Percentiles rank a stretch among this genome's conserved stretches.
Conservation (phyloP, 1,139 yeast genomes). For the Hyphopichia wangnamkhiaoensis region DNA sequence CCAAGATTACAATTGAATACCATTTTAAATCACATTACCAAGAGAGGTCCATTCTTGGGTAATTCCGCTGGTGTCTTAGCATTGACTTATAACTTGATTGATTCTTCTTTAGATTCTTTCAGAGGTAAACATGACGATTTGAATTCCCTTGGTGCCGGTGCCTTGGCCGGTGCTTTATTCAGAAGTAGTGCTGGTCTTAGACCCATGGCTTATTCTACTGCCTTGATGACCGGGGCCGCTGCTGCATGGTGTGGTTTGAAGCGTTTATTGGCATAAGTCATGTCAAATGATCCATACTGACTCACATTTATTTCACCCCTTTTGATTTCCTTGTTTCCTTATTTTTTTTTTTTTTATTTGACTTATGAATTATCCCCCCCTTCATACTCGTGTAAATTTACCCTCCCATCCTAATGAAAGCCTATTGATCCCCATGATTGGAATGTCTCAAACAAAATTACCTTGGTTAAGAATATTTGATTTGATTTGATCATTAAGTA, state of each 20-base stretch:
- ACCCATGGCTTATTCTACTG: slow-evolving; percentile 89
- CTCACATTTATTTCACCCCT: too few species aligned
- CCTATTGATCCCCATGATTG: too few species aligned
- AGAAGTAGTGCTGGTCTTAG: slow-evolving; percentile 80
- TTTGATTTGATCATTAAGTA: too few species aligned
- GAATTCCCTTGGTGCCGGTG: slow-evolving; percentile 88
- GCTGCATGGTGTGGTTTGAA: slow-evolving; percentile 92
- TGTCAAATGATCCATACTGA: background rate
- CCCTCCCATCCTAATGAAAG: too few species aligned
- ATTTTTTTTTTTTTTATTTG: slow-evolving; percentile 2
- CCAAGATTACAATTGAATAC: slow-evolving; percentile 83
- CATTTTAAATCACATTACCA: slow-evolving; percentile 85
- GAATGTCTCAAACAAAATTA: too few species aligned
- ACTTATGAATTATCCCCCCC: too few species aligned
- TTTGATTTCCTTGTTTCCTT: too few species aligned
- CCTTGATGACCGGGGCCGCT: slow-evolving; percentile 84
- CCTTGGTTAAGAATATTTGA: too few species aligned
- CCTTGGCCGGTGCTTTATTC: slow-evolving; percentile 88
- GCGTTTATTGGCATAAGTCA: slow-evolving; percentile 34
- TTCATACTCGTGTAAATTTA: too few species aligned
- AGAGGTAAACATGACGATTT: slow-evolving; percentile 88
- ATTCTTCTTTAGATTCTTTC: slow-evolving; percentile 72
- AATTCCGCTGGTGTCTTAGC: slow-evolving; percentile 95
- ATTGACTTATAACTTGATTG: slow-evolving; percentile 79
- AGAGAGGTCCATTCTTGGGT: slow-evolving; percentile 94